A percentile compares a stretch with the other conserved stretches of the same genome.
These are phyloP conservation scores for Magnusiomyces ingens DNA, from an alignment of 1,139 yeast genomes.

Conservation along the genomic window DNA sequence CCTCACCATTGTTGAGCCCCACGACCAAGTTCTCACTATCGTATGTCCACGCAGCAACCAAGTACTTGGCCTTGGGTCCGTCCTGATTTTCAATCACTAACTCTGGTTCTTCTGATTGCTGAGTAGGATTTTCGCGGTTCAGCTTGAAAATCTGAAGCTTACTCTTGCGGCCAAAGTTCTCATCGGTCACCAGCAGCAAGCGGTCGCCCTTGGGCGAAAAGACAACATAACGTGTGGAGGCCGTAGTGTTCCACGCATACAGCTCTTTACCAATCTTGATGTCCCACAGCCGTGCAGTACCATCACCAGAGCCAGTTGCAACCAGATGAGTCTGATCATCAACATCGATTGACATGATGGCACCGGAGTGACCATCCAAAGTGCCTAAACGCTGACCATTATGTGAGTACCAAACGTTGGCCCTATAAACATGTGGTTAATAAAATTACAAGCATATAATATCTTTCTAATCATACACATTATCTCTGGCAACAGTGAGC, in stretches of 20 bases:
- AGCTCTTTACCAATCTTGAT: slow-evolving; percentile 72
- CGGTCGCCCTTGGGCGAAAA: slow-evolving; percentile 68
- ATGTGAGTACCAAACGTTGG: slow-evolving; percentile 76
- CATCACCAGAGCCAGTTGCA: slow-evolving; percentile 90
- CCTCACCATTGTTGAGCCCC: slow-evolving; percentile 81
- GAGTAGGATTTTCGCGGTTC: slow-evolving; percentile 40
- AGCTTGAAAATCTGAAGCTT: slow-evolving; percentile 63
- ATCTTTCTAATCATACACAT: slow-evolving; percentile 32
- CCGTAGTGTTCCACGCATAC: slow-evolving; percentile 65
- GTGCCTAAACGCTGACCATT: slow-evolving; percentile 98
- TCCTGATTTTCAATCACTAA: slow-evolving; percentile 45
- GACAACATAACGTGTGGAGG: slow-evolving; percentile 89
- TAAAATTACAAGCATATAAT: not conserved
- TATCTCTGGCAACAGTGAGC: slow-evolving; percentile 89
- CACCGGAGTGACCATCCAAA: slow-evolving; percentile 83
- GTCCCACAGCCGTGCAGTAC: slow-evolving; percentile 78
- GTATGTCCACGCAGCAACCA: slow-evolving; percentile 86
- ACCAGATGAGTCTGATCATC: slow-evolving; percentile 54
- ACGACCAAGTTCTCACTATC: slow-evolving; percentile 68
- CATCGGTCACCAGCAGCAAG: slow-evolving; percentile 77
- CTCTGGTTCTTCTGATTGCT: slow-evolving; percentile 44
- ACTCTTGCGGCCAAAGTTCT: slow-evolving; percentile 88
- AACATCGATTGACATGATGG: slow-evolving; percentile 91
- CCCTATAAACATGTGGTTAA: slow-evolving; percentile 17
- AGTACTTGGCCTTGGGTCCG: slow-evolving; percentile 56